These are phyloP conservation scores for Komagataella pseudopastoris DNA, from an alignment of 805 yeast genomes.

Conservation along the genomic window DNA sequence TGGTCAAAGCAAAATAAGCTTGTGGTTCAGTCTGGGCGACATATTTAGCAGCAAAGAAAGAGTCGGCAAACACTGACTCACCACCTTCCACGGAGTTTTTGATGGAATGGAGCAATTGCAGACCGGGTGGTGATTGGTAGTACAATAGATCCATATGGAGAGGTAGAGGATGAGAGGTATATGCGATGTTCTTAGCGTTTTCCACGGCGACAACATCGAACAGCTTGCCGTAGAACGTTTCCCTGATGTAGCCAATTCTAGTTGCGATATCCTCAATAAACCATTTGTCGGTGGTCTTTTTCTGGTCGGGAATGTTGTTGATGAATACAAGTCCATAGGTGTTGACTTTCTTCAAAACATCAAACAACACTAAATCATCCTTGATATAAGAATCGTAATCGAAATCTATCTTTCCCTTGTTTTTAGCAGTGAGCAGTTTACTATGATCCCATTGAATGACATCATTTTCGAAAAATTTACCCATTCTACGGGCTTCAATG, in stretches of 20 bases:
- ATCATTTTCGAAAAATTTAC: slow-evolving; percentile 22
- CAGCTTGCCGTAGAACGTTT: slow-evolving; percentile 58
- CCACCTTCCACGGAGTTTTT: slow-evolving; percentile 48
- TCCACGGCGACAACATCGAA: slow-evolving; percentile 49
- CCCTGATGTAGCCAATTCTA: slow-evolving; percentile 52
- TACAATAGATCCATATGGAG: slow-evolving; percentile 69
- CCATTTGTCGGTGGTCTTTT: slow-evolving; percentile 12
- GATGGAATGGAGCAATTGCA: slow-evolving; percentile 54
- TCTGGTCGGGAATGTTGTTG: slow-evolving; percentile 34
- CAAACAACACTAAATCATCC: slow-evolving; percentile 19
- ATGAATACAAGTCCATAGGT: slow-evolving; percentile 44
- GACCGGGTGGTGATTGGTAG: slow-evolving; percentile 73
- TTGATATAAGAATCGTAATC: slow-evolving; percentile 27
- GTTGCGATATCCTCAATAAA: slow-evolving; percentile 25
- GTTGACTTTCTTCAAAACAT: slow-evolving; percentile 32
- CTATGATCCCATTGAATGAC: slow-evolving; percentile 25
- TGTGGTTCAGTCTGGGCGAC: slow-evolving; percentile 43
- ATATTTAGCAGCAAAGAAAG: slow-evolving; percentile 47
- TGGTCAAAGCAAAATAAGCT: slow-evolving; percentile 48
- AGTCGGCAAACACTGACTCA: slow-evolving; percentile 56
- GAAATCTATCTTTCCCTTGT: slow-evolving; percentile 8
- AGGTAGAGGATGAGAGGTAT: slow-evolving; percentile 50
- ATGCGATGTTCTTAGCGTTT: slow-evolving; percentile 55
- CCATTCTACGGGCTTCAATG: slow-evolving; percentile 18
- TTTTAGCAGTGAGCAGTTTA: slow-evolving; percentile 12